These are phyloP conservation scores for Aspergillus cavernicola DNA, from an alignment of 495 filamentous ascomycete species.

Conservation along the genomic window DNA sequence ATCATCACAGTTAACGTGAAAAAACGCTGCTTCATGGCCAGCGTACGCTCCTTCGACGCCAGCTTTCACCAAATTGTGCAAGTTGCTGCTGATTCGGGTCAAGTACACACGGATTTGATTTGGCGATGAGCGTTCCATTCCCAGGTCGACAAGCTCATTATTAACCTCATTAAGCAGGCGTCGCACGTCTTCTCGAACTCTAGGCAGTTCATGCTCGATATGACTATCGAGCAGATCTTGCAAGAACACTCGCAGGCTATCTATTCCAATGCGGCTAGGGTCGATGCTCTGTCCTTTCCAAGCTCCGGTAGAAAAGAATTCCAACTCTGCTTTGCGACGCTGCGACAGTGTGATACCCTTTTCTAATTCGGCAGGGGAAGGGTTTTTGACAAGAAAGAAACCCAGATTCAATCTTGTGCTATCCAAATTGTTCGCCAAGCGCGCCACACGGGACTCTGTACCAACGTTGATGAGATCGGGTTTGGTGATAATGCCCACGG, in stretches of 20 bases:
- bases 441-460: slow-evolving; percentile 28
- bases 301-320: slow-evolving; percentile 24
- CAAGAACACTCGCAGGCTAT: slow-evolving; percentile 23
- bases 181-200: slow-evolving; percentile 21
- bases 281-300: too few relatives aligned
- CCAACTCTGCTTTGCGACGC: too few relatives aligned
- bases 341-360: slow-evolving; percentile 9
- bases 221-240: slow-evolving; percentile 24
- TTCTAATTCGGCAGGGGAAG: slow-evolving; percentile 21
- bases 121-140: too few relatives aligned
- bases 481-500: slow-evolving; percentile 55
- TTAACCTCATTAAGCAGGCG: too few relatives aligned
- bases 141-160: too few relatives aligned
- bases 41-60: too few relatives aligned
- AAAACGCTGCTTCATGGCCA: too few relatives aligned
- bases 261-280: slow-evolving; percentile 21
- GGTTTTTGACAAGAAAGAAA: slow-evolving; percentile 45
- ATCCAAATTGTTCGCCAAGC: slow-evolving; percentile 38
- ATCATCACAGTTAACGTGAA: too few relatives aligned
- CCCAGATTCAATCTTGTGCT: slow-evolving; percentile 42
- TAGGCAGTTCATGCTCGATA: slow-evolving; percentile 26
- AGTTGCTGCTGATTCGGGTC: too few relatives aligned
- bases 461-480: slow-evolving; percentile 40
- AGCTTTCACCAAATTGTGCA: too few relatives aligned
- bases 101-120: too few relatives aligned